phyloP scores from a whole-genome alignment of 768 basidiomycete genomes.

The Boletus sensibilis region DNA sequence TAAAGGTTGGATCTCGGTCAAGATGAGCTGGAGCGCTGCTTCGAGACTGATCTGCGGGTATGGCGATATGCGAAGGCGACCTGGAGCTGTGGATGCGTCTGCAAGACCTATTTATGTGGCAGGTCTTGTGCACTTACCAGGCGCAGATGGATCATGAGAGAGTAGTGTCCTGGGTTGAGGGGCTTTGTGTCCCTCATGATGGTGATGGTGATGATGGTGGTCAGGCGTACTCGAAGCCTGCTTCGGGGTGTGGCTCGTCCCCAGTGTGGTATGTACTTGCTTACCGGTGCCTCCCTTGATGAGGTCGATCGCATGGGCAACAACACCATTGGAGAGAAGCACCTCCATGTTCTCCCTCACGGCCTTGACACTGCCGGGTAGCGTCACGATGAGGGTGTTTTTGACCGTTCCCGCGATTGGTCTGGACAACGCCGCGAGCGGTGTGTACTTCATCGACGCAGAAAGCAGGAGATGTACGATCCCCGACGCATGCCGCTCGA shows the following conservation, averaged over 20 bases:
- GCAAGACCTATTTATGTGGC: not conserved
- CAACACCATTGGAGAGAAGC: conserved; percentile 55
- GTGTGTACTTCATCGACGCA: conserved; percentile 69
- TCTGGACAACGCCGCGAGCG: conserved; percentile 77
- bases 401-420: conserved; percentile 76
- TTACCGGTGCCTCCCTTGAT: conserved; percentile 66
- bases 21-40: conserved; percentile 58
- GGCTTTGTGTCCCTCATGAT: conserved; percentile 41
- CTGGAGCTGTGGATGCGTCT: conserved; percentile 46
- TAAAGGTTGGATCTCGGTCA: conserved; percentile 47
- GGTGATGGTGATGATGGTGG: conserved; percentile 24
- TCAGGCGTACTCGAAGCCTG: conserved; percentile 22
- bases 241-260: conserved; percentile 25
- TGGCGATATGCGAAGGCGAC: conserved; percentile 74
- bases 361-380: conserved; percentile 85
- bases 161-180: conserved; percentile 58
- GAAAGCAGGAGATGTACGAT: conserved; percentile 73
- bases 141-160: conserved; percentile 67
- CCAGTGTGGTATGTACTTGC: conserved; percentile 53
- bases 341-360: conserved; percentile 74
- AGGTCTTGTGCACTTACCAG: conserved; percentile 46
- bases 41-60: conserved; percentile 69
- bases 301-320: conserved; percentile 72
- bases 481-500: conserved; percentile 67
- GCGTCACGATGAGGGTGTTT: conserved; percentile 68